Conservation (phyloP, 2,329 filamentous ascomycete species). For the Paracorniculantispora psalliotae region DNA sequence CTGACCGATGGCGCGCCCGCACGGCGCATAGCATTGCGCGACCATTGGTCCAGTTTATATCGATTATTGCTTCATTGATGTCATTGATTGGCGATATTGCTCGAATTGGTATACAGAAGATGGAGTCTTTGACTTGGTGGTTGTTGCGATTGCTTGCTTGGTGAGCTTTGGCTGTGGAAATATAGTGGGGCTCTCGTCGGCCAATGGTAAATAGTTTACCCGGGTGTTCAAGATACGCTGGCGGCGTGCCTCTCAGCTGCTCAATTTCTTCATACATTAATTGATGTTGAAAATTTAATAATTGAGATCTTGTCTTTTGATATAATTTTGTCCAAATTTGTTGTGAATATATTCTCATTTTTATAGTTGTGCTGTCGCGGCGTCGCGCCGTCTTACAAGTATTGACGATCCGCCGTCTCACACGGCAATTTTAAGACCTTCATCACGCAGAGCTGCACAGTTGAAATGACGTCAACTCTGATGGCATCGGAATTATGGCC, state of each 20-base stretch:
- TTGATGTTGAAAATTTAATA: too few species aligned
- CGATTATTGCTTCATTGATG: background rate
- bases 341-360: too few species aligned
- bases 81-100: background rate
- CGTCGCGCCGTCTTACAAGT: too few species aligned
- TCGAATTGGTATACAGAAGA: background rate
- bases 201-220: background rate
- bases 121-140: background rate
- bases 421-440: too few species aligned
- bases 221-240: background rate
- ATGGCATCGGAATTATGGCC: background rate
- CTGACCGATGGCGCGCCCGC: conserved; percentile 22
- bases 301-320: too few species aligned
- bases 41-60: conserved; percentile 22
- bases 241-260: too few species aligned
- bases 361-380: too few species aligned
- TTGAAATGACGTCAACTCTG: too few species aligned
- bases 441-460: background rate
- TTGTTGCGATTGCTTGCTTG: too few species aligned
- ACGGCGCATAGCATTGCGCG: conserved; percentile 23
- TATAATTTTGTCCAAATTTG: too few species aligned
- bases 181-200: background rate
- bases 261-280: too few species aligned
- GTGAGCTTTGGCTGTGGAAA: background rate
- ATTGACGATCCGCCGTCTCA: too few species aligned